Percentiles rank a stretch among this genome's conserved stretches.
These are phyloP conservation scores for Austroboletus eburneus DNA, from an alignment of 768 basidiomycete species.

Conservation along the genomic window DNA sequence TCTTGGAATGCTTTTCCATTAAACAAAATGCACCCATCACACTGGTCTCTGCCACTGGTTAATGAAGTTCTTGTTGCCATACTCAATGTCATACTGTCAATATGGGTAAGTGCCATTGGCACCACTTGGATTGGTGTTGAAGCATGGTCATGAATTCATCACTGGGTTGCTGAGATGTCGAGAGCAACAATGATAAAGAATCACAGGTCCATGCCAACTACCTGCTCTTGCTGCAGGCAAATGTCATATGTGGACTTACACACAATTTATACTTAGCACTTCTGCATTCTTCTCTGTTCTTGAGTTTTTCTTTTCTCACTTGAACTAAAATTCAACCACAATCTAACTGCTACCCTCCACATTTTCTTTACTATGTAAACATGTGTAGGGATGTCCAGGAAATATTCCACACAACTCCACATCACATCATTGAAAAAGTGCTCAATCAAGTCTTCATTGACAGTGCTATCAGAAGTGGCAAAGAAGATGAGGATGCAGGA, in stretches of 20 bases:
- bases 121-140: conserved; percentile 37
- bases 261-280: conserved; percentile 12
- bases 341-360: conserved; percentile 61
- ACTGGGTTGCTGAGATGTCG: conserved; percentile 36
- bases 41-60: conserved; percentile 31
- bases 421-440: too few relatives aligned
- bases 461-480: too few relatives aligned
- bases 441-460: too few relatives aligned
- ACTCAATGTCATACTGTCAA: conserved; percentile 37
- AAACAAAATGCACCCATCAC: conserved; percentile 42
- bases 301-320: conserved; percentile 51
- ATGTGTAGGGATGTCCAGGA: conserved; percentile 99
- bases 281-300: conserved; percentile 28
- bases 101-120: conserved; percentile 37
- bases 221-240: conserved; percentile 29
- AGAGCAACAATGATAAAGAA: conserved; percentile 33
- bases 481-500: too few relatives aligned
- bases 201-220: conserved; percentile 33
- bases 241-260: conserved; percentile 14
- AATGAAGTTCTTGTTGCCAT: conserved; percentile 36
- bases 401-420: conserved; percentile 97
- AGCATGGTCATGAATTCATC: conserved; percentile 35
- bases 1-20: conserved; percentile 39
- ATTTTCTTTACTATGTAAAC: conserved; percentile 64
- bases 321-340: conserved; percentile 46